Base-by-base conservation (phyloP, 345 rosid genomes). In the Lepidium africanum region DNA sequence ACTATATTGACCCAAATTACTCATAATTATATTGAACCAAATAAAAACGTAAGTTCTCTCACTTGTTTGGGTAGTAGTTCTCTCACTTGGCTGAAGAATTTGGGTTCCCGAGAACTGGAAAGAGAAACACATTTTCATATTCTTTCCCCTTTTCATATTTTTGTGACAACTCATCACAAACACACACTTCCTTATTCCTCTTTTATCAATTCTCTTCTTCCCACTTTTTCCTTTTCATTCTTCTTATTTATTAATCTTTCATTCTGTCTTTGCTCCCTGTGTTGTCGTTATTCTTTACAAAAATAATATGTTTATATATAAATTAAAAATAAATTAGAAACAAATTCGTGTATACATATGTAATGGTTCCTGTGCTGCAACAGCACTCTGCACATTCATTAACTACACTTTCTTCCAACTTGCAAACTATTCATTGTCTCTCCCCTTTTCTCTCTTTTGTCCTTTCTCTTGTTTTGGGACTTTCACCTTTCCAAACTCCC, bases 331-430 rank as follows among this genome's bases (percentile, higher is more conserved):
- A 51, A 47, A 17, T 0, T 27, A 27, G 32, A 47, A 47, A 19
- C 10, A 9, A 16, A 46, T 27, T n/a, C 12, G 3, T n/a, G 32
- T 15, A 30, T 6, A 30, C 14, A 46, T 16, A 42, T 9, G 3
- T 57, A 56, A 35, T 36, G 33, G 33, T 61, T 70, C 67, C n/a
- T 60, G 37, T 63, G 59, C 55, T 74, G 69, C 73, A 36, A 74
- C n/a, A n/a, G n/a, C 63, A 36, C 63, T 67, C 77, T 73, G 77
- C 45, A 2, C 63, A 67, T 67, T 61, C 73, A 74, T 67, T 74
- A 67, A 74, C 67, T 67, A 17, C 73, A 59, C 73, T 74, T 74
- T 60, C 77, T 43, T 59, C 68, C 77, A 66, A 66, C 41, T 52
- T 36, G 45, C 60, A 57, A 49, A 37, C 58, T 53, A 35, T 67